Base-by-base conservation (phyloP, 2,329 filamentous ascomycete genomes). In the Fusarium solani-melongenae region DNA sequence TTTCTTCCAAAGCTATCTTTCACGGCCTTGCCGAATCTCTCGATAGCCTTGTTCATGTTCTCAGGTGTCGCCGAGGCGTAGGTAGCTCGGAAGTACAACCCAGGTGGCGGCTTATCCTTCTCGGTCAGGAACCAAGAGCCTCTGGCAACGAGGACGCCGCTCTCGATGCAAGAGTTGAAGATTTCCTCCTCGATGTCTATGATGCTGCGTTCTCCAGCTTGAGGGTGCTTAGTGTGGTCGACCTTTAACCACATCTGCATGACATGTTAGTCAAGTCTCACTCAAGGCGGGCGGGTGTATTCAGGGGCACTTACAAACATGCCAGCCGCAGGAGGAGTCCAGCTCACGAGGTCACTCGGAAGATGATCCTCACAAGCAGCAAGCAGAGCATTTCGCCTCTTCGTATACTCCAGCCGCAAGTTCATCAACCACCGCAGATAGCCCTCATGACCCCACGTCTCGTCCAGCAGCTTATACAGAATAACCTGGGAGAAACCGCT, bases 101-200 rank as follows among this genome's bases (percentile, higher is more conserved):
- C 92, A 12, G 87, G 86, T 10, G 87, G 86, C 5, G 83, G 86
- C 78, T 85, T 87, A 56, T 89, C 86, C 49, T 88, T 88, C 80
- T 96, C 92, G 1, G 95, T 93, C 67, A 91, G 89, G 88, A 98
- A 99, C 95, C 95, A 99, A 56, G 92, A 95, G 5, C 96, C 96
- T 56, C 93, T 89, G 67, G 93, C 94, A 3, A 96, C 87, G 53
- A 99, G 87, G 6, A 96, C 94, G 24, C 94, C 93, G 76, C 92
- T 89, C 5, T 91, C 89, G 64, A 98, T 92, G 71, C 92, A 92
- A 1, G 89, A 87, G 76, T 93, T 83, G 86, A 98, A 98, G 51
- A 99, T 94, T 64, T 93, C 91, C 77, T 98, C 92, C 82, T 99
- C 96, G 46, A 99, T 87, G 38, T 90, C 90, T 27, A 89, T 81